phyloP scores from a whole-genome alignment of 2,329 filamentous ascomycete species.

The Colletotrichum trifolii region DNA sequence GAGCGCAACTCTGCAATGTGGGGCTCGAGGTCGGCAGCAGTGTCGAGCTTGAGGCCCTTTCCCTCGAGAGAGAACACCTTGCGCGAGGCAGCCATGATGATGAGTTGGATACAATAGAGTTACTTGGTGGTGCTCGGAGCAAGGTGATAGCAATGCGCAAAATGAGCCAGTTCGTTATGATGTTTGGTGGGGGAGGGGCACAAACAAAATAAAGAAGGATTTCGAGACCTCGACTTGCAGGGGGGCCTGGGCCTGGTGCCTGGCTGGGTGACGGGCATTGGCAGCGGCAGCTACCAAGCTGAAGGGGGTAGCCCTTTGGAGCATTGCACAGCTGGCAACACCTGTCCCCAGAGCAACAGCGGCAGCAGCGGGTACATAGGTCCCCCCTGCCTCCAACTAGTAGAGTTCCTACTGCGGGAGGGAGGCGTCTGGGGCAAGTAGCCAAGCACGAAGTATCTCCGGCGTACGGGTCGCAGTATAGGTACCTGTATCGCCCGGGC shows the following conservation, averaged over 20 bases:
- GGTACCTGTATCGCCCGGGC: conserved; percentile 17
- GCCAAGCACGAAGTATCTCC: too few species aligned
- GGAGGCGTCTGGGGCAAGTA: too few species aligned
- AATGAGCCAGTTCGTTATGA: conserved; percentile 29
- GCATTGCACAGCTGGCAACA: too few species aligned
- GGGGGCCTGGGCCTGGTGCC: conserved; percentile 23
- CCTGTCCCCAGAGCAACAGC: too few species aligned
- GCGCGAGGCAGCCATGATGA: conserved; percentile 32
- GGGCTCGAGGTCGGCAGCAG: conserved; percentile 84
- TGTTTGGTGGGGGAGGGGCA: conserved; percentile 35
- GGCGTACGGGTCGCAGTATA: too few species aligned
- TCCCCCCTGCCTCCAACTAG: too few species aligned
- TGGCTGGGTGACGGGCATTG: conserved; percentile 10
- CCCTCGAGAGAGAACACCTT: conserved; percentile 92
- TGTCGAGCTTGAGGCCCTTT: conserved; percentile 92
- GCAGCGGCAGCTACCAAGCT: neutral
- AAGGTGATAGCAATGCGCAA: conserved; percentile 32
- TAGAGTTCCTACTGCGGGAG: too few species aligned
- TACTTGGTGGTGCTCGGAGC: conserved; percentile 4
- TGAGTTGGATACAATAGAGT: conserved; percentile 13
- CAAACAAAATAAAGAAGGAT: conserved; percentile 32
- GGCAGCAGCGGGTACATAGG: too few species aligned
- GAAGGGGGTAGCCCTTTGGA: neutral
- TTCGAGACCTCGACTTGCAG: conserved; percentile 31
- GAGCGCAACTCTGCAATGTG: conserved; percentile 81